Conservation (phyloP, 1,139 yeast genomes). For the Protomyces arabidopsidicola region DNA sequence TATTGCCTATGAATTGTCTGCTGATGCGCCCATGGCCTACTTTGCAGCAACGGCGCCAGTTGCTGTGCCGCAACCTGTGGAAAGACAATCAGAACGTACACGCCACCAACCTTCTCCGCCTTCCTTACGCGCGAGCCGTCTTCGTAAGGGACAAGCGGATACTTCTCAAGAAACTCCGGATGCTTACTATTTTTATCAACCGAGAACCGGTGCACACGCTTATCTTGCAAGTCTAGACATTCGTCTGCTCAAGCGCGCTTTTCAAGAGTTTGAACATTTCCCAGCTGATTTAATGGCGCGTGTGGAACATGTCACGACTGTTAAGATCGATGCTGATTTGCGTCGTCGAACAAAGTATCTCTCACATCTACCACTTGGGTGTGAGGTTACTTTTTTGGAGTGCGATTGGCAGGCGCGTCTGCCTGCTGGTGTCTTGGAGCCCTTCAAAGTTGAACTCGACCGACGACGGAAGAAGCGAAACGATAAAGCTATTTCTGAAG, state of each 20-base stretch:
- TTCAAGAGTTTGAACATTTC: slow-evolving; percentile 57
- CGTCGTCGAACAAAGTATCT: slow-evolving; percentile 66
- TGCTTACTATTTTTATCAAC: slow-evolving; percentile 62
- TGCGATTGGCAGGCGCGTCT: slow-evolving; percentile 68
- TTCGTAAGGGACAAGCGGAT: slow-evolving; percentile 3
- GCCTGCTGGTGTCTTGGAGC: slow-evolving; percentile 50
- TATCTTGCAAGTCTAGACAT: slow-evolving; percentile 76
- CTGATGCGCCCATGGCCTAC: neutral
- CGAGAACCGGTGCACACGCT: slow-evolving; percentile 61
- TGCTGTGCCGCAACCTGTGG: neutral
- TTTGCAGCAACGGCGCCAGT: neutral
- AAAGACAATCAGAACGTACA: neutral
- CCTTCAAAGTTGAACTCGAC: slow-evolving; percentile 56
- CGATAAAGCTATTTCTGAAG: slow-evolving; percentile 47
- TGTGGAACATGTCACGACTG: slow-evolving; percentile 67
- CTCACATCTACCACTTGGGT: slow-evolving; percentile 77
- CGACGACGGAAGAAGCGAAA: slow-evolving; percentile 55
- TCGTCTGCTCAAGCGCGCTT: slow-evolving; percentile 61
- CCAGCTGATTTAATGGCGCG: slow-evolving; percentile 61
- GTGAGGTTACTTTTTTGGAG: slow-evolving; percentile 77
- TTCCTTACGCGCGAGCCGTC: neutral
- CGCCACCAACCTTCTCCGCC: neutral
- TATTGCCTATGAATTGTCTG: neutral
- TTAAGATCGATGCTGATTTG: slow-evolving; percentile 52
- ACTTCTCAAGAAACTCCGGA: slow-evolving; percentile 7